phyloP scores from a whole-genome alignment of 148 eudicot species.

The Agrostemma githago region DNA sequence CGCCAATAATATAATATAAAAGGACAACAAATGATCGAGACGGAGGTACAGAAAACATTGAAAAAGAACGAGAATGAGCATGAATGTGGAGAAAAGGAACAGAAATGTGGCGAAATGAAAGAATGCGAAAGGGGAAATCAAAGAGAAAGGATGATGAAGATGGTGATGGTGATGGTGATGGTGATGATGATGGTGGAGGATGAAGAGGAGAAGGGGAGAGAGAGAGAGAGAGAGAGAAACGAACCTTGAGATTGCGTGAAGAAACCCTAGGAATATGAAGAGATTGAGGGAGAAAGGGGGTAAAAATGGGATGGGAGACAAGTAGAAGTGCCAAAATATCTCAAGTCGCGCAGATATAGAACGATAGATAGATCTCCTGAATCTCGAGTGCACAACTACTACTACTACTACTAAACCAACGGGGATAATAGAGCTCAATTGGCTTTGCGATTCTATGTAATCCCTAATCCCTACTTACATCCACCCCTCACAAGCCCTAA shows the following conservation, averaged over 20 bases:
- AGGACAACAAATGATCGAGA: neutral
- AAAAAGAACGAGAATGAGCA: too few species aligned
- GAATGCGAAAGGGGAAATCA: slow-evolving; percentile 6
- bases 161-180: too few species aligned
- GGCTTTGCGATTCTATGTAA: too few species aligned
- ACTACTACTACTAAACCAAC: too few species aligned
- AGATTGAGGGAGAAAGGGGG: slow-evolving; percentile 2
- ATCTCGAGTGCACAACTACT: neutral
- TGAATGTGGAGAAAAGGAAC: neutral
- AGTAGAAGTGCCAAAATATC: slow-evolving; percentile 31
- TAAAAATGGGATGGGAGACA: slow-evolving; percentile 18
- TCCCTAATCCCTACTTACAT: neutral
- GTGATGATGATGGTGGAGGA: too few species aligned
- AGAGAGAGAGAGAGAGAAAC: slow-evolving; percentile 1
- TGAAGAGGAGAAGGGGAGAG: neutral
- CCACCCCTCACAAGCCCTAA: too few species aligned
- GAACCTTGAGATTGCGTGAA: slow-evolving; percentile 23
- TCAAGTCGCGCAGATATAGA: slow-evolving; percentile 39
- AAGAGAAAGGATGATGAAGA: too few species aligned
- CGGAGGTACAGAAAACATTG: too few species aligned
- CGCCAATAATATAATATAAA: neutral
- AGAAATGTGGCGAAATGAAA: slow-evolving; percentile 20
- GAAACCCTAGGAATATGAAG: neutral
- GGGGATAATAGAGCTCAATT: too few species aligned
- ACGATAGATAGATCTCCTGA: slow-evolving; percentile 23